Evolutionary conservation across 2,329 filamentous ascomycete species (phyloP), one percentile per base, ranked within the genome.

Genomic region (Fusarium austroafricanum): DNA sequence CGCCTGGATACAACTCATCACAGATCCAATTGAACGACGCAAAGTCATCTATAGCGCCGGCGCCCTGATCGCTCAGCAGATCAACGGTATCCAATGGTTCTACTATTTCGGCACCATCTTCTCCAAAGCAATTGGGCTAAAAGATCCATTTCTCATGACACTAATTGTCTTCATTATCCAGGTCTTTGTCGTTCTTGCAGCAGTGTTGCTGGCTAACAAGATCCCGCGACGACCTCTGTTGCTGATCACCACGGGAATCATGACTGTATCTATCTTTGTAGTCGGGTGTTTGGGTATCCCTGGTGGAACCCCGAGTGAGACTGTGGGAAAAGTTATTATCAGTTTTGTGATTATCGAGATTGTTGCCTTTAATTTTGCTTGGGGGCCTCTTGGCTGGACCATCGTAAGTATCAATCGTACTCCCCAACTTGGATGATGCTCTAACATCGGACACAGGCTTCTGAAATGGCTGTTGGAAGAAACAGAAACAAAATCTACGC

Each of bases 1-100:
- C 1, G 75, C 75, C 8, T 84, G 82, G 82, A 45, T 58, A 12
- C 74, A 78, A 7, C 75, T 83, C 3, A 17, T 83, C 55, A 76
- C 68, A 0, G 81, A 84, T 39, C 82, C 81, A 0, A 74, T 83
- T 33, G 82, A 84, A 71, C 75, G 82, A 17, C 78, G 81, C 29
- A 85, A 84, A 70, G 73, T 83, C 14, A 72, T 84, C 21, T 83
- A 79, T 69, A 77, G 78, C 17, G 78, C 77, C 10, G 82, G 82
- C 12, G 81, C 80, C 21, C 73, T 84, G 59, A 75, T 82, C 38
- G 79, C 81, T 4, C 82, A 84, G 67, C 82, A 84, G 73, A 81
- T 84, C 73, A 82, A 82, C 74, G 82, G 82, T 20, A 83, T 84
- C 52, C 79, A 82, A 46, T 84, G 79, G 74, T 83, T 81, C 67